Percentiles rank a stretch among this genome's conserved stretches.
Conservation (phyloP, 805 yeast species). For the Sugiyamaella chiloensis region DNA sequence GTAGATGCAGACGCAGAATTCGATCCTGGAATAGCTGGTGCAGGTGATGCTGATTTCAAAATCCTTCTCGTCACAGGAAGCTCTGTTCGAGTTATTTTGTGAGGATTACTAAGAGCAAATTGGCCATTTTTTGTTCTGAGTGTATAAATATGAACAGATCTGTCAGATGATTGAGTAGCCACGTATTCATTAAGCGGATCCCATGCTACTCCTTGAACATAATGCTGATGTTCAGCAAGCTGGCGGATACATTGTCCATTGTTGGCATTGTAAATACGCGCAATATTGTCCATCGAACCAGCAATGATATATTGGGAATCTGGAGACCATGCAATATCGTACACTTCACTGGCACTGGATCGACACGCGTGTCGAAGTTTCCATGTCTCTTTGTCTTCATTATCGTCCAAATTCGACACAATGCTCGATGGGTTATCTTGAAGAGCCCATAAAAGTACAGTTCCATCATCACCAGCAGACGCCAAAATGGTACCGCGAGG, state of each 20-base stretch:
- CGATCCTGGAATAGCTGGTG: neutral
- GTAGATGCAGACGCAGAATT: neutral
- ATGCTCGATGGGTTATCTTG: conserved; percentile 16
- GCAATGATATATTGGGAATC: conserved; percentile 71
- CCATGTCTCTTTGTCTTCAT: conserved; percentile 68
- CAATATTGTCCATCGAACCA: conserved; percentile 87
- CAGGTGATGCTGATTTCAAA: conserved; percentile 7
- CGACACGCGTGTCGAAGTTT: conserved; percentile 55
- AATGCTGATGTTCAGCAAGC: conserved; percentile 74
- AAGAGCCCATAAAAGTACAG: conserved; percentile 73
- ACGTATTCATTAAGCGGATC: conserved; percentile 78
- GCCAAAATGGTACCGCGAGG: conserved; percentile 67
- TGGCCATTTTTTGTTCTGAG: conserved; percentile 36
- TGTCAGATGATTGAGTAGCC: conserved; percentile 87
- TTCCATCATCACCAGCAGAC: conserved; percentile 94
- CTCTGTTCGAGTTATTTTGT: conserved; percentile 57
- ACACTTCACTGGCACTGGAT: conserved; percentile 69
- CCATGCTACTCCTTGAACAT: conserved; percentile 96
- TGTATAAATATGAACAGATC: conserved; percentile 70
- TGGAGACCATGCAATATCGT: conserved; percentile 93
- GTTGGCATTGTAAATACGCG: conserved; percentile 60
- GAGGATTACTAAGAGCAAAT: conserved; percentile 38
- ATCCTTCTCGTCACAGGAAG: conserved; percentile 40
- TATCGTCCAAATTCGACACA: conserved; percentile 36
- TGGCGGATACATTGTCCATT: conserved; percentile 58